Percentiles rank a stretch among this genome's conserved stretches.
Evolutionary conservation across 176 grass and related monocot genomes (phyloP).

Genomic region (Eragrostis nindensis): DNA sequence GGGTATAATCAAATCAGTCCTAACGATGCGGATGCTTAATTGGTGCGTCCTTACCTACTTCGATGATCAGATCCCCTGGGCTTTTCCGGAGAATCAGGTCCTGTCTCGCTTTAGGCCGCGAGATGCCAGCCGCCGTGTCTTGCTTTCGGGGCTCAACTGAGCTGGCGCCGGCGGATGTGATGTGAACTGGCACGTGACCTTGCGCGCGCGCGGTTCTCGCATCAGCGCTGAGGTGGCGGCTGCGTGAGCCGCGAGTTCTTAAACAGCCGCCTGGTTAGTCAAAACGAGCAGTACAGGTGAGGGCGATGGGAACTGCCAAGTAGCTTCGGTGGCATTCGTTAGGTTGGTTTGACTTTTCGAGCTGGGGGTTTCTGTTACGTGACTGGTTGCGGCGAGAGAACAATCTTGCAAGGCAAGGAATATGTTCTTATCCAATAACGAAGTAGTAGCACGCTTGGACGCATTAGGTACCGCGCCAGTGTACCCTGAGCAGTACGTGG

Average conservation of each 20-base stretch:
- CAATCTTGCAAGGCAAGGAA: slow-evolving; percentile 43
- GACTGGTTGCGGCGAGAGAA: background rate
- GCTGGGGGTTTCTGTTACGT: background rate
- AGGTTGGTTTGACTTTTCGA: background rate
- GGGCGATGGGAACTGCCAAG: background rate
- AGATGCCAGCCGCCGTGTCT: background rate
- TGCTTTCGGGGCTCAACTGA: background rate
- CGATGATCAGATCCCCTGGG: background rate
- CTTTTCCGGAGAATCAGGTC: background rate
- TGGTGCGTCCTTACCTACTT: slow-evolving; percentile 13
- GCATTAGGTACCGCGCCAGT: background rate
- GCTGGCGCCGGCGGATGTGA: background rate
- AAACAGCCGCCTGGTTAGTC: background rate
- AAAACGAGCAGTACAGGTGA: slow-evolving; percentile 1
- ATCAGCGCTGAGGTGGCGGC: slow-evolving; percentile 38
- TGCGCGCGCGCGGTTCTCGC: background rate
- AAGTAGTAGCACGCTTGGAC: background rate
- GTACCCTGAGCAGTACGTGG: background rate
- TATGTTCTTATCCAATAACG: background rate
- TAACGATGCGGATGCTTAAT: background rate
- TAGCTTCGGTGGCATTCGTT: slow-evolving; percentile 4
- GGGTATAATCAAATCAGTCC: background rate
- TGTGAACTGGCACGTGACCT: background rate
- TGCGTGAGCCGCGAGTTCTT: background rate
- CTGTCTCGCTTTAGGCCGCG: background rate